Evolutionary conservation across 2,329 filamentous ascomycete species (phyloP).

Genomic region (Pseudogymnoascus sp.): DNA sequence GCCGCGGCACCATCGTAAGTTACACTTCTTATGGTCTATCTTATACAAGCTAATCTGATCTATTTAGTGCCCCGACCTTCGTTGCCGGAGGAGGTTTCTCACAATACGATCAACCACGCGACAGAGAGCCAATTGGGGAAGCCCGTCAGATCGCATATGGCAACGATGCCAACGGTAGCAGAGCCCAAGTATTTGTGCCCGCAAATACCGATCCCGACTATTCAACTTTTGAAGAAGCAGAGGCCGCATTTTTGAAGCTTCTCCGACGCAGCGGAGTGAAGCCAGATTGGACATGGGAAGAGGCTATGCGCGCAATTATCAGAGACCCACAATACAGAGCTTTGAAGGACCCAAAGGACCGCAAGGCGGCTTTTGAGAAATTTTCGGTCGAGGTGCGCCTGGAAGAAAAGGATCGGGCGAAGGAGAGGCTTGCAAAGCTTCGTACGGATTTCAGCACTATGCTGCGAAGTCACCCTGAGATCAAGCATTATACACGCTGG

Average conservation of each 20-base stretch:
- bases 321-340: constrained; percentile 90
- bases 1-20: constrained; percentile 35
- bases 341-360: constrained; percentile 84
- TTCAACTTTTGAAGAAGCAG: constrained; percentile 73
- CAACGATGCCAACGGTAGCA: constrained; percentile 40
- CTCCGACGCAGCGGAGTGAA: constrained; percentile 78
- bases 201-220: constrained; percentile 69
- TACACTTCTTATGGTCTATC: background rate
- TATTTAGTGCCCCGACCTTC: constrained; percentile 31
- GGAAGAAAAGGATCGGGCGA: constrained; percentile 90
- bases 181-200: constrained; percentile 51
- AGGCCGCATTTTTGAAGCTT: constrained; percentile 86
- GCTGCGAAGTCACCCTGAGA: constrained; percentile 93
- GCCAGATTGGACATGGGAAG: constrained; percentile 87
- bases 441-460: constrained; percentile 91
- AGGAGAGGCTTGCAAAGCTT: constrained; percentile 85
- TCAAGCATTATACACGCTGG: constrained; percentile 95
- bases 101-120: constrained; percentile 27
- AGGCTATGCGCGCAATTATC: constrained; percentile 75
- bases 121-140: constrained; percentile 39
- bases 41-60: constrained; percentile 10
- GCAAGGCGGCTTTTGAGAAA: constrained; percentile 87
- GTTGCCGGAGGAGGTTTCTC: constrained; percentile 33
- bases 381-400: constrained; percentile 83
- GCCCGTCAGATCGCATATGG: constrained; percentile 50